Evolutionary conservation across 257 asterid genomes (phyloP), one percentile per base, ranked within the genome.

Genomic region (Solanum phureja): DNA sequence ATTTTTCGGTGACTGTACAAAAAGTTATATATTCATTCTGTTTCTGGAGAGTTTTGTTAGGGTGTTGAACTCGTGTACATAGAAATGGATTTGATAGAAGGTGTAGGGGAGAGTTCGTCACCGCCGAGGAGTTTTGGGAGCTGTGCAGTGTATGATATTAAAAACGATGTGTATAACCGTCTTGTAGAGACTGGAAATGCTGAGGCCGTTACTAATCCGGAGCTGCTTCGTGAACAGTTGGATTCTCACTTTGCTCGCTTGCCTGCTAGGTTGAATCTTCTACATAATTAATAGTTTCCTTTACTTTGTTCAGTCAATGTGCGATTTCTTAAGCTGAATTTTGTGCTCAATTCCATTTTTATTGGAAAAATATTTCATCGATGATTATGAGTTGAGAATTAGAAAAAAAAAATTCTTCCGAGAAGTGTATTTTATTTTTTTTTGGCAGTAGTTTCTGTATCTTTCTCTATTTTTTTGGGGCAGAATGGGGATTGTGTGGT

Each of bases 41-140:
- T 40, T 77, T 42, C 60, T 76, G 18, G 33, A 23, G 21, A 23
- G 33, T 75, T 37, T 38, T 38, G 58, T 11, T 38, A 38, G 42
- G 75, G 75, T 6, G 74, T 73, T 73, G 49, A 37, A 37, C 6
- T 75, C 29, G 33, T 40, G 58, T 71, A 56, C 27, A 27, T 33
- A 66, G 3, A 44, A 49, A 96, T 95, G 99, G 98, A 96, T 89
- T 95, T 95, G 79, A 90, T 34, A 42, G 98, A 96, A 93, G 99
- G 93, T 86, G 98, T 94, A 5, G 99, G 98, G 24, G 99, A 95
- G 94, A 95, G 98, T 85, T 94, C 96, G 86, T 95, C 99, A 88
- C 99, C 99, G 89, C 95, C 93, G 87, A 92, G 94, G 93, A 95
- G 95, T 89, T 91, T 88, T 87, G 95, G 95, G 87, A 91, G 95